Base-by-base conservation (phyloP, 305 asterid species). In the Fraxinus platypoda region DNA sequence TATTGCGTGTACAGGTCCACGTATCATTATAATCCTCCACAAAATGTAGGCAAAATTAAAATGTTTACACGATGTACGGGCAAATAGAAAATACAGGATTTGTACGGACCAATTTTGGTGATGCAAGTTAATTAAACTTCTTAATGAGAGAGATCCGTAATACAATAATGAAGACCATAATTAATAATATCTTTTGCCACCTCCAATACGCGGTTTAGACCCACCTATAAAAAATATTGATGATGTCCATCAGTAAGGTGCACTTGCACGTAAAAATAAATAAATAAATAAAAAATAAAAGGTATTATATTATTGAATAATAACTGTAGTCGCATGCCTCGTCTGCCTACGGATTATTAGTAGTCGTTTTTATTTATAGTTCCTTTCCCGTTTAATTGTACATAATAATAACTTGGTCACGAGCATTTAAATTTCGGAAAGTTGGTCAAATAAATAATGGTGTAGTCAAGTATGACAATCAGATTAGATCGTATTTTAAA, bases 181-280 rank as follows among this genome's bases (percentile, higher is more conserved):
- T 8, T 41, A 9, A 46, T 13, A 13, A 12, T 49, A 49, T 52
- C 57, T 46, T 49, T 49, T 52, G 71, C 1, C 49, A 77, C 52
- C 80, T 77, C 38, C 38, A 78, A 31, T 31, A 78, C 74, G 68
- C 74, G 49, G 70, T 78, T 77, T 19, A 54, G 74, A 57, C 74
- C 72, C 33, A 26, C 73, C 23, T 30, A 70, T 4, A 8, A 6
- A 43, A 7, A n/a, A 1, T 49, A 49, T 15, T 49, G 25, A 54
- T 5, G 34, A 71, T 31, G 72, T 43, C 33, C 34, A 46, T 80
- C 73, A 1, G 1, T 26, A 43, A 2, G 74, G 17, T 35, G 26
- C 72, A 37, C 49, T 37, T 64, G 72, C 33, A 52, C 23, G 23
- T 49, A 3, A 46, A 13, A 13, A 43, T 0, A 0, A 41, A 41